Evolutionary conservation across 129 eudicot species (phyloP).

Genomic region (Centella asiatica): DNA sequence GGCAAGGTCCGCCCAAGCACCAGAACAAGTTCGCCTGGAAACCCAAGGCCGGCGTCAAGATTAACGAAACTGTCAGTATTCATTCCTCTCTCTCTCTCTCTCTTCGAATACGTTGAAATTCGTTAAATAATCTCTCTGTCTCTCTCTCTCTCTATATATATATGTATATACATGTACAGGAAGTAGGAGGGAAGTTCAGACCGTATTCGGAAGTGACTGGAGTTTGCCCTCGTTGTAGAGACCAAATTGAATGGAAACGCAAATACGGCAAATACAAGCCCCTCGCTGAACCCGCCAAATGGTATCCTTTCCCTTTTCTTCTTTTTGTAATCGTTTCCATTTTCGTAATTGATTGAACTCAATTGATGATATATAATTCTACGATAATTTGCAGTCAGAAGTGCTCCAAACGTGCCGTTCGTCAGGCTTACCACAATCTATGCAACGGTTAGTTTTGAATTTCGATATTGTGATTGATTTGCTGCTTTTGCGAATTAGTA

Average conservation of each 20-base stretch:
- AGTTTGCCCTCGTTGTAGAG: slow-evolving; percentile 75
- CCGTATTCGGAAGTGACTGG: slow-evolving; percentile 79
- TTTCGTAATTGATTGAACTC: neutral
- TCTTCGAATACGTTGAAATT: no score
- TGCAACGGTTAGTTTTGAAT: slow-evolving; percentile 53
- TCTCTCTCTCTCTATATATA: neutral
- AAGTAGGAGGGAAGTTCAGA: slow-evolving; percentile 77
- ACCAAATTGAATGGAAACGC: slow-evolving; percentile 93
- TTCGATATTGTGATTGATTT: neutral
- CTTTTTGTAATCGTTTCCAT: neutral
- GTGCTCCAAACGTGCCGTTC: slow-evolving; percentile 80
- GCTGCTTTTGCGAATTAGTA: no score
- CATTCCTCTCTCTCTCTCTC: neutral
- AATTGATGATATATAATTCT: neutral
- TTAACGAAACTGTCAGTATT: slow-evolving; percentile 62
- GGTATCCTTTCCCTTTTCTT: slow-evolving; percentile 28
- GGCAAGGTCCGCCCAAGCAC: slow-evolving; percentile 84
- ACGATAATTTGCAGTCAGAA: slow-evolving; percentile 41
- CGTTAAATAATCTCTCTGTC: neutral
- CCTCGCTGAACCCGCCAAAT: slow-evolving; percentile 82
- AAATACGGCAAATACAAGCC: slow-evolving; percentile 93
- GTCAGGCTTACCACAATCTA: slow-evolving; percentile 90
- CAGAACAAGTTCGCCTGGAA: slow-evolving; percentile 86
- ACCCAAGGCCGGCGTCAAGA: slow-evolving; percentile 76
- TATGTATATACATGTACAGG: slow-evolving; percentile 19